These are phyloP conservation scores for Salvia miltiorrhiza DNA, from an alignment of 257 asterid genomes.

Conservation along the genomic window DNA sequence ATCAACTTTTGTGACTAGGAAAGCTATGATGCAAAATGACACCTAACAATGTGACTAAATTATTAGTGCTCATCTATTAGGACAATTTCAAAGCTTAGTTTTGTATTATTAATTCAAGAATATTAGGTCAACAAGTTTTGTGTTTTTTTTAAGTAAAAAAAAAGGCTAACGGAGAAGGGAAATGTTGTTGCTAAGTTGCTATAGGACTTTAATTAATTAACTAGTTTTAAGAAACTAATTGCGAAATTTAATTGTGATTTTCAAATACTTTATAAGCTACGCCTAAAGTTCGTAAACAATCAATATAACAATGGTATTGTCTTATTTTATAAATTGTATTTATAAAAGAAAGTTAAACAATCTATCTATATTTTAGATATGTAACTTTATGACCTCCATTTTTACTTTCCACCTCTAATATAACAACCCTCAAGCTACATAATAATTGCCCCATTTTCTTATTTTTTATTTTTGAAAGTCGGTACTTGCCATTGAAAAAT, in stretches of 20 bases:
- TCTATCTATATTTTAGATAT: too few species aligned
- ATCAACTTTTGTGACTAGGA: conserved; percentile 8
- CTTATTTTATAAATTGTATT: background rate
- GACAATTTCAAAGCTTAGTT: background rate
- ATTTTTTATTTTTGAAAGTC: too few species aligned
- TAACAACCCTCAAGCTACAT: too few species aligned
- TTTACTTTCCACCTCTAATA: too few species aligned
- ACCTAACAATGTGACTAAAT: conserved; percentile 17
- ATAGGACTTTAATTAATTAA: background rate
- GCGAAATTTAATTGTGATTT: background rate
- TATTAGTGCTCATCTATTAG: background rate
- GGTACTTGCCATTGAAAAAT: too few species aligned
- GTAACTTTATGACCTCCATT: too few species aligned
- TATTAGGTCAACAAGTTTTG: background rate
- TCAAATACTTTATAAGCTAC: background rate
- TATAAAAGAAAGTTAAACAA: background rate
- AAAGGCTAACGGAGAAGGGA: background rate
- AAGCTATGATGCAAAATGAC: conserved; percentile 4
- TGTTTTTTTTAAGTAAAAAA: too few species aligned
- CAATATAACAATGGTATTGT: background rate
- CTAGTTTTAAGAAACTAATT: background rate
- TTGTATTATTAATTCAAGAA: background rate
- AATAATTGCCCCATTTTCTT: too few species aligned
- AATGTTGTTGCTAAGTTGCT: background rate
- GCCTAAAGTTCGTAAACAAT: background rate